Conservation (phyloP, 169 alveolate species). For the Plasmodium gaboni region DNA sequence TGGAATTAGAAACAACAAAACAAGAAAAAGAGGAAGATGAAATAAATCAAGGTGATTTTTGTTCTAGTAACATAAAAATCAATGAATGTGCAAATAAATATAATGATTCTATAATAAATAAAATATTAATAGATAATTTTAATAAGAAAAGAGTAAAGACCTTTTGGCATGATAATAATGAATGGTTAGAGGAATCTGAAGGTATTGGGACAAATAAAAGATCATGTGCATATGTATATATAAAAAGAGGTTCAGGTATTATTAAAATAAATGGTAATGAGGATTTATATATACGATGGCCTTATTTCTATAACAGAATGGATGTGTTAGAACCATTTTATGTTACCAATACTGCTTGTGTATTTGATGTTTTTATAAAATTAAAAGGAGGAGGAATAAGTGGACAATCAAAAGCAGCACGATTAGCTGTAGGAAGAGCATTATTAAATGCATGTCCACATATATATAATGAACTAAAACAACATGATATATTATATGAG, state of each 20-base stretch:
- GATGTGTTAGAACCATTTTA: slow-evolving; percentile 89
- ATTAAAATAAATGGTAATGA: slow-evolving; percentile 86
- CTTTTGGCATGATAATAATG: slow-evolving; percentile 81
- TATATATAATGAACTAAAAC: slow-evolving; percentile 78
- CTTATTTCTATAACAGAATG: slow-evolving; percentile 88
- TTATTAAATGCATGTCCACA: slow-evolving; percentile 86
- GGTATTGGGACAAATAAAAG: slow-evolving; percentile 89
- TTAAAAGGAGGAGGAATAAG: slow-evolving; percentile 90
- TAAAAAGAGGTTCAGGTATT: slow-evolving; percentile 87
- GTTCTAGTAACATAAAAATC: background rate
- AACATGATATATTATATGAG: slow-evolving; percentile 86
- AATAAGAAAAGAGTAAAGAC: slow-evolving; percentile 76
- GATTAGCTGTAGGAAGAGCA: slow-evolving; percentile 90
- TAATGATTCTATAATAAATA: slow-evolving; percentile 11
- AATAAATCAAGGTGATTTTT: background rate
- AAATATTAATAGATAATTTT: slow-evolving; percentile 37
- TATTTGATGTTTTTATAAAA: slow-evolving; percentile 86
- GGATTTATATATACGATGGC: slow-evolving; percentile 89
- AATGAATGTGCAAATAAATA: slow-evolving; percentile 25
- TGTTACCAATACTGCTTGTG: slow-evolving; percentile 85
- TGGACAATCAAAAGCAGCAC: slow-evolving; percentile 89
- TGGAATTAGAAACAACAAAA: slow-evolving; percentile 12
- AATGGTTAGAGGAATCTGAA: slow-evolving; percentile 87
- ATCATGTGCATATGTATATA: slow-evolving; percentile 85
- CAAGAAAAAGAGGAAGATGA: slow-evolving; percentile 17